Evolutionary conservation across 192 early-diverging fungal species (phyloP).

Genomic region (Chytriomyces hyalinus): DNA sequence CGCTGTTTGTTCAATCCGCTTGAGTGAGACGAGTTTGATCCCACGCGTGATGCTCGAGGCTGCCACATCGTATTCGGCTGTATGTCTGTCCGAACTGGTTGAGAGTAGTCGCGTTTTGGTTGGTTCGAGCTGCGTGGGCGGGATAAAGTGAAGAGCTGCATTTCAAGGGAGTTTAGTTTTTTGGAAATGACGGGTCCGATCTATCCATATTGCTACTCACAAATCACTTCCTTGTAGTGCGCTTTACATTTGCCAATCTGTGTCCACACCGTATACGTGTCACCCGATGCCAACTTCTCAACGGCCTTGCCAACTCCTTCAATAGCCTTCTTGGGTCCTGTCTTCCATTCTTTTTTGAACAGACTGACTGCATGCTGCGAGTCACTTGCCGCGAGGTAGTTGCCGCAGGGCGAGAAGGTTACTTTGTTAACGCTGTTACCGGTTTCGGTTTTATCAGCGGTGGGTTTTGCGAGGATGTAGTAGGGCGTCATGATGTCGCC

Average conservation of each 20-base stretch:
- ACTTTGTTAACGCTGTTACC: constrained; percentile 32
- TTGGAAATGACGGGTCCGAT: background rate
- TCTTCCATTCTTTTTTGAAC: constrained; percentile 40
- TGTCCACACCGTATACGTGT: constrained; percentile 46
- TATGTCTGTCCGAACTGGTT: constrained; percentile 52
- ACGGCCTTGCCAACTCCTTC: constrained; percentile 32
- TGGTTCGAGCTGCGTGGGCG: constrained; percentile 33
- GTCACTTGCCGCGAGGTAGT: constrained; percentile 49
- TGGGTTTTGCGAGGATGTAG: constrained; percentile 24
- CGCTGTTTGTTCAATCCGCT: constrained; percentile 55
- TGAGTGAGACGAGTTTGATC: constrained; percentile 43
- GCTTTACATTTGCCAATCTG: constrained; percentile 51
- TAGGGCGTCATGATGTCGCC: constrained; percentile 28
- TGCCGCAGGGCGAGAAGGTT: constrained; percentile 43
- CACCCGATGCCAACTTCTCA: constrained; percentile 33
- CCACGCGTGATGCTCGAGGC: constrained; percentile 46
- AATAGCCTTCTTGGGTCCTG: constrained; percentile 17
- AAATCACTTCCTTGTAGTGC: constrained; percentile 56
- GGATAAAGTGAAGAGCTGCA: constrained; percentile 46
- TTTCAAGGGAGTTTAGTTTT: too few relatives aligned
- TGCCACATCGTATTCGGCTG: constrained; percentile 54
- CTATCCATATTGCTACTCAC: constrained; percentile 34
- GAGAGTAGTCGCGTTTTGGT: constrained; percentile 44
- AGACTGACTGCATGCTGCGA: constrained; percentile 41
- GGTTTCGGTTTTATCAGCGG: background rate